phyloP scores from a whole-genome alignment of 2,329 filamentous ascomycete genomes.

The Diaporthe helianthi region DNA sequence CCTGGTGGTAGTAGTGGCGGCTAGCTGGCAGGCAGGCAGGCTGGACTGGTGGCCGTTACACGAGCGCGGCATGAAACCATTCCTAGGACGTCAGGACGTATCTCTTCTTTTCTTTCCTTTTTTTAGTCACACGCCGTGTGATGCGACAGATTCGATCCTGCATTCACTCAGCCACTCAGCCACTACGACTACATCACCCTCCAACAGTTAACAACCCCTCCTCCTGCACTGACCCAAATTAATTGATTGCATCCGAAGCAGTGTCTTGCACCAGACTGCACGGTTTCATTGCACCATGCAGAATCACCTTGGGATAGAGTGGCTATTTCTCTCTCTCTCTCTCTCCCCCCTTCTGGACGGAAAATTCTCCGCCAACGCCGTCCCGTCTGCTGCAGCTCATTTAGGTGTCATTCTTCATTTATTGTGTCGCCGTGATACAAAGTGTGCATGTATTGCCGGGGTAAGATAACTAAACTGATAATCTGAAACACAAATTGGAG shows the following conservation, averaged over 20 bases:
- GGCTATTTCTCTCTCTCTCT: too few relatives aligned
- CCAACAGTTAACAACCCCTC: too few relatives aligned
- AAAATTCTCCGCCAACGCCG: slow-evolving; percentile 3
- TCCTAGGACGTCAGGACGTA: background rate
- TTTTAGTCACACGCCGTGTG: slow-evolving; percentile 16
- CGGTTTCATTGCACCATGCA: slow-evolving; percentile 9
- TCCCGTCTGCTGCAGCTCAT: background rate
- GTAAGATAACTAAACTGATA: background rate
- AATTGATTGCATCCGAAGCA: slow-evolving; percentile 2
- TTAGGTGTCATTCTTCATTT: background rate
- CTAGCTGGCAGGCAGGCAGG: too few relatives aligned
- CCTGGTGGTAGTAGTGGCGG: too few relatives aligned
- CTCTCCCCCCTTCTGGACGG: too few relatives aligned
- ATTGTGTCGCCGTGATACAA: too few relatives aligned
- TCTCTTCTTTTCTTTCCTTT: too few relatives aligned
- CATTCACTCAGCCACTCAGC: slow-evolving; percentile 5
- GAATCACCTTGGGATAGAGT: background rate
- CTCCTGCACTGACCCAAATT: too few relatives aligned
- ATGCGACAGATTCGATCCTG: slow-evolving; percentile 23
- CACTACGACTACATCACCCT: too few relatives aligned
- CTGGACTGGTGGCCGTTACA: slow-evolving; percentile 4
- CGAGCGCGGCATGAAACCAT: slow-evolving; percentile 7
- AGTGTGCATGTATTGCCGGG: background rate
- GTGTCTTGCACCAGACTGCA: background rate
- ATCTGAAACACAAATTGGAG: slow-evolving; percentile 1